Evolutionary conservation across 495 filamentous ascomycete species (phyloP).

Genomic region (Bacidia rubella): DNA sequence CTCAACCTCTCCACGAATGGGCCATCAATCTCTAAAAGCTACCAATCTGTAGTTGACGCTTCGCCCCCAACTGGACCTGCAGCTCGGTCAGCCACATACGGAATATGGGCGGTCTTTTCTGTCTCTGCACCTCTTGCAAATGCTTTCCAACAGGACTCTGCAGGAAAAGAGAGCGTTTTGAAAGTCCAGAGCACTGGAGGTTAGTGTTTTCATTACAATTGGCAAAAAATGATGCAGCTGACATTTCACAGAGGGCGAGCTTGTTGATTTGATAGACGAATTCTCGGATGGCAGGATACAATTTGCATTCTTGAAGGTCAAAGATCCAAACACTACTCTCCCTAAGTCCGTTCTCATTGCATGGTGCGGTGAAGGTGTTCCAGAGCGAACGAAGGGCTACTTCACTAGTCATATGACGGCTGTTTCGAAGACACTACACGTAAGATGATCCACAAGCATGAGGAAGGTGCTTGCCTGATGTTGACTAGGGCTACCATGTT

Average conservation of each 20-base stretch:
- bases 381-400: conserved; percentile 93
- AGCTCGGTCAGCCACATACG: conserved; percentile 55
- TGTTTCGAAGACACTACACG: conserved; percentile 80
- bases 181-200: conserved; percentile 89
- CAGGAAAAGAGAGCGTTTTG: conserved; percentile 79
- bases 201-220: conserved; percentile 26
- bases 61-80: conserved; percentile 48
- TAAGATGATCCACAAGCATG: conserved; percentile 25
- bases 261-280: conserved; percentile 89
- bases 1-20: conserved; percentile 87
- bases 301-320: conserved; percentile 94
- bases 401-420: conserved; percentile 87
- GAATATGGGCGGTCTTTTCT: conserved; percentile 81
- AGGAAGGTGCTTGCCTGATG: neutral
- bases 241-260: conserved; percentile 60
- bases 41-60: conserved; percentile 73
- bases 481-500: conserved; percentile 73
- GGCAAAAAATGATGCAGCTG: neutral
- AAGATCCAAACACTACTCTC: conserved; percentile 79
- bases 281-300: conserved; percentile 94
- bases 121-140: conserved; percentile 81
- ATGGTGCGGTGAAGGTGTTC: conserved; percentile 98
- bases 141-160: conserved; percentile 73
- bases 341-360: conserved; percentile 89
- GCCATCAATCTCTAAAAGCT: conserved; percentile 82